Evolutionary conservation across 331 rosid species (phyloP), one percentile per base, ranked within the genome.

Genomic region (Pyracantha coccinea): DNA sequence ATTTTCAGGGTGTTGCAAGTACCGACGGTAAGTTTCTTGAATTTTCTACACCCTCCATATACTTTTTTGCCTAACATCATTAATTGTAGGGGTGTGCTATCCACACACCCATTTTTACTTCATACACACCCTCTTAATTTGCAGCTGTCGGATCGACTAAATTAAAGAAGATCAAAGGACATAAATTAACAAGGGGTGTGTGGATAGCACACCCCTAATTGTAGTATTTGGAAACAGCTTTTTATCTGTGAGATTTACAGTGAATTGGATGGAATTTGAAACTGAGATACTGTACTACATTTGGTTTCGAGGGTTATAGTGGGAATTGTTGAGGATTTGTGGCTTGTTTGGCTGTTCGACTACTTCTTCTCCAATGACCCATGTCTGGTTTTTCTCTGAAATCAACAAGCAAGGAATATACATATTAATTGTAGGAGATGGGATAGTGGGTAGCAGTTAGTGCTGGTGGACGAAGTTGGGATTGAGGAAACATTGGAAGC

Each of bases 1-100:
- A 23, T 59, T 59, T 81, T 78, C 91, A 95, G 99, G 99, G 97
- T 69, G 96, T 92, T 78, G 97, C 97, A 65, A 89, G 89, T 78
- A 89, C 92, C 27, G 99, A 95, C 84, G 96, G 99, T 92, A 86
- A 78, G 89, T 83, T 76, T 78, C 81, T 78, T 44, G 54, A 77
- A 52, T 11, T 9, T 28, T 70, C 7, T 68, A 53, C 9, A 53
- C 21, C 21, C 9, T 7, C 7, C 41, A 17, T 41, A 41, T 3
- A 3, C 47, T 10, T 41, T 41, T 41, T 41, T 41, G 47, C 47
- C 47, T 41, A 41, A 5, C 15, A 12, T 41, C 2, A 41, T 3
- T 41, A 41, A 41, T 41, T 38, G 13, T 10, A 9, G 13, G 44
- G 44, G 44, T 38, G 44, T 38, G 44, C 4, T 35, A 35, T 35